Evolutionary conservation across 2,329 filamentous ascomycete genomes (phyloP).

Genomic region (Fusarium burgessii): DNA sequence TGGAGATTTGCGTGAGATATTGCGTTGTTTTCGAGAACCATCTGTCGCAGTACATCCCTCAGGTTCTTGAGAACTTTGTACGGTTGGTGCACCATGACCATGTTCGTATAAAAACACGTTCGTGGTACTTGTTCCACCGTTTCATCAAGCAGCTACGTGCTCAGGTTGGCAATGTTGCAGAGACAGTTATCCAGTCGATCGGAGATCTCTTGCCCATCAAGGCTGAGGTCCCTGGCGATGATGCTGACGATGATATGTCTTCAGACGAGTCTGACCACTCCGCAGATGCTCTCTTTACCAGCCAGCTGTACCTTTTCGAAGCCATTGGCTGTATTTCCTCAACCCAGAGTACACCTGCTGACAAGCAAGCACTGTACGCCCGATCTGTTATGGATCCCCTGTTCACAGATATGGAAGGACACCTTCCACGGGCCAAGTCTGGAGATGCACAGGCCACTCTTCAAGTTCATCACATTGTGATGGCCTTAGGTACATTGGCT

Average conservation of each 20-base stretch:
- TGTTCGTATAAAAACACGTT: constrained; percentile 86
- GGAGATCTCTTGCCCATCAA: constrained; percentile 90
- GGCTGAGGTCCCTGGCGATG: constrained; percentile 83
- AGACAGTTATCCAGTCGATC: constrained; percentile 91
- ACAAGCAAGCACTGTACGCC: constrained; percentile 89
- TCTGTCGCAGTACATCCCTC: constrained; percentile 78
- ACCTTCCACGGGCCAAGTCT: constrained; percentile 79
- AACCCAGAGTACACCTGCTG: constrained; percentile 77
- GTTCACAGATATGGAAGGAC: constrained; percentile 87
- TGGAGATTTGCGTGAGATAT: constrained; percentile 98
- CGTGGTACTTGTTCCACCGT: constrained; percentile 97
- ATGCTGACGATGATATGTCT: constrained; percentile 90
- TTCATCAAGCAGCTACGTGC: constrained; percentile 88
- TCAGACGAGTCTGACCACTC: constrained; percentile 92
- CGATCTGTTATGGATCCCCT: constrained; percentile 90
- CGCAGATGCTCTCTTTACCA: constrained; percentile 89
- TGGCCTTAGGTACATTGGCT: constrained; percentile 92
- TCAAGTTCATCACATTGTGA: constrained; percentile 96
- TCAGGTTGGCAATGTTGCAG: constrained; percentile 88
- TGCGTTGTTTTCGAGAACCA: constrained; percentile 92
- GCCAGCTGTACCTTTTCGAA: constrained; percentile 94
- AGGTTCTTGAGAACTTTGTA: constrained; percentile 91
- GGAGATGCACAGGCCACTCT: constrained; percentile 85
- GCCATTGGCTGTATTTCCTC: constrained; percentile 94
- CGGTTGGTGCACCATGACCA: constrained; percentile 89